A percentile compares a stretch with the other conserved stretches of the same genome.
phyloP scores from a whole-genome alignment of 148 eudicot species.

The Gaultheria prostrata region DNA sequence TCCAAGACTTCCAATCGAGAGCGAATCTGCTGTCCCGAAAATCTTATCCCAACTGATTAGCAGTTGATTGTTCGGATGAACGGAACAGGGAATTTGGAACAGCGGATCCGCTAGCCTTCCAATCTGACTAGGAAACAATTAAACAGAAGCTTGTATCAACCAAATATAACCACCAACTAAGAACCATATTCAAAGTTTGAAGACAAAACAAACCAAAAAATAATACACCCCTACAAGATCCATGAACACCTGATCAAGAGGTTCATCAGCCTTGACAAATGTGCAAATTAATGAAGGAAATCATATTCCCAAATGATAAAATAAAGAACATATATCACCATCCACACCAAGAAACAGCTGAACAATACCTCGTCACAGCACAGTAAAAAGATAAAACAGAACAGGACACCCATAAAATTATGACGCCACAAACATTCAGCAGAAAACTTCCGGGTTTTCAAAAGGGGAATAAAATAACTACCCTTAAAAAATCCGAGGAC shows the following conservation, averaged over 20 bases:
- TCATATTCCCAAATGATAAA: background rate
- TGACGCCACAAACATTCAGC: conserved; percentile 4
- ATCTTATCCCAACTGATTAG: too few species aligned
- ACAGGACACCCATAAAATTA: conserved; percentile 9
- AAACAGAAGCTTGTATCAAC: background rate
- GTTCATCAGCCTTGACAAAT: background rate
- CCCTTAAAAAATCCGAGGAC: background rate
- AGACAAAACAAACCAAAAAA: background rate
- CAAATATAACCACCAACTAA: background rate
- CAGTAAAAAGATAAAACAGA: background rate
- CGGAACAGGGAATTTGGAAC: too few species aligned
- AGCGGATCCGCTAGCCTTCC: too few species aligned
- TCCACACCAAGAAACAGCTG: background rate
- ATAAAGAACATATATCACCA: background rate
- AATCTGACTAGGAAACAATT: background rate
- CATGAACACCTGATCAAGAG: background rate
- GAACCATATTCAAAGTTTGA: background rate
- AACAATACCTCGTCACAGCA: background rate
- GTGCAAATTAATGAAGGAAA: background rate
- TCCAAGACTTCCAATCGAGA: too few species aligned
- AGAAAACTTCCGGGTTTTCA: conserved; percentile 3
- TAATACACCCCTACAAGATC: background rate
- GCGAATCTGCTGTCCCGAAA: too few species aligned
- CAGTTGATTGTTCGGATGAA: too few species aligned
- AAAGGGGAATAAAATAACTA: background rate